Evolutionary conservation across 129 eudicot genomes (phyloP).

Genomic region (Silybum marianum): DNA sequence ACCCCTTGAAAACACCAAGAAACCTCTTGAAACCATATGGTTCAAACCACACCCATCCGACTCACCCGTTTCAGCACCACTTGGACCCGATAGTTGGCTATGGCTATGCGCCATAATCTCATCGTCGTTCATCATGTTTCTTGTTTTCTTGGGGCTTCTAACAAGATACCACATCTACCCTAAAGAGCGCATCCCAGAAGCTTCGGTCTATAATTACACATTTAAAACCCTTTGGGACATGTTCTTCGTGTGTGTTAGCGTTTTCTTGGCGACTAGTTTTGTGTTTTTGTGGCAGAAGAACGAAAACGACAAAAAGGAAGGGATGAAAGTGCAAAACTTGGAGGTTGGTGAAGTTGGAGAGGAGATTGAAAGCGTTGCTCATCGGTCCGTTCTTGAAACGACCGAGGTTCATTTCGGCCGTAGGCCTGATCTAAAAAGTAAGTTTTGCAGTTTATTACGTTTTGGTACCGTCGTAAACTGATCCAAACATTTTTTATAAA

Average conservation of each 20-base stretch:
- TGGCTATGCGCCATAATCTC: conserved; percentile 63
- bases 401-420: conserved; percentile 54
- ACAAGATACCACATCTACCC: conserved; percentile 66
- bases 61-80: conserved; percentile 51
- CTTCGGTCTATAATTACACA: conserved; percentile 44
- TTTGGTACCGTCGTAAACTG: too few relatives aligned
- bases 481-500: too few relatives aligned
- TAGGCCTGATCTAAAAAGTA: conserved; percentile 76
- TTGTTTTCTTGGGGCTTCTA: conserved; percentile 56
- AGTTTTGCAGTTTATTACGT: too few relatives aligned
- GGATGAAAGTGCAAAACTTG: conserved; percentile 45
- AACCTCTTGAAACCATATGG: conserved; percentile 42
- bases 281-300: conserved; percentile 58
- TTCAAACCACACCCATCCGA: conserved; percentile 56
- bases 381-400: conserved; percentile 48
- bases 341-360: conserved; percentile 39
- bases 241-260: conserved; percentile 49
- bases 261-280: conserved; percentile 47
- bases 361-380: conserved; percentile 71
- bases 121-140: conserved; percentile 69
- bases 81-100: conserved; percentile 68
- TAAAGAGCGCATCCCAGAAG: conserved; percentile 37
- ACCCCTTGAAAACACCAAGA: conserved; percentile 27
- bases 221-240: conserved; percentile 53
- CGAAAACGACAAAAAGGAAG: conserved; percentile 30